Base-by-base conservation (phyloP, 345 rosid genomes). In the Aethionema arabicum region DNA sequence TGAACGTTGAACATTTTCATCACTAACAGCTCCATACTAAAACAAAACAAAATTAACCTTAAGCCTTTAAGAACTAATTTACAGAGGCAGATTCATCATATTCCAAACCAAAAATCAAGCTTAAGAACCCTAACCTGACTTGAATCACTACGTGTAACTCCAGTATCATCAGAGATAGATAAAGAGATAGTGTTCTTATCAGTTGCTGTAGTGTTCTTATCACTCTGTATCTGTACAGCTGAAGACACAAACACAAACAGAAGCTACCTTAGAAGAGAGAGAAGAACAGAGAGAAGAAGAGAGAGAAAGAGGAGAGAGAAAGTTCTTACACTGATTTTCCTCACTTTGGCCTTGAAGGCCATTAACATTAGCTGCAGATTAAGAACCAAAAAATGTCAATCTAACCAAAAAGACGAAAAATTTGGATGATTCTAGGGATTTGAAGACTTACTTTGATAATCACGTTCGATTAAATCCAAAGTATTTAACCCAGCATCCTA, bases 391-490 rank as follows among this genome's bases (percentile, higher is more conserved):
- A 15, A 14, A 42, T 43, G 29, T 33, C 32, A 44, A 44, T 36
- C 16, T 60, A 51, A 40, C 21, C 29, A 52, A 59, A 11, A 11
- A 2, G n/a, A 2, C 0, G 32, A 0, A 21, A 51, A 13, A 0
- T 40, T 67, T 41, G 11, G 8, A 58, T 50, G 1, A 27, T 49
- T 58, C 36, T 21, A 21, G 27, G 27, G 27, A 21, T 21, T 21
- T 21, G 4, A 15, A 10, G 7, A 11, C 4, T 53, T 47, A 69
- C 74, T 57, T 69, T 69, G 74, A 37, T 69, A 69, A 10, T 69
- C 74, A 69, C 68, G 74, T 8, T 69, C 68, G 3, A 62, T 55
- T 29, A 69, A 38, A 63, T 69, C 74, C 64, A 69, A 49, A 48
- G 16, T 11, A 48, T 46, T 63, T 46, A 69, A 13, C 8, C 74